Evolutionary conservation across 768 basidiomycete species (phyloP).

Genomic region (Boletus coccyginus): DNA sequence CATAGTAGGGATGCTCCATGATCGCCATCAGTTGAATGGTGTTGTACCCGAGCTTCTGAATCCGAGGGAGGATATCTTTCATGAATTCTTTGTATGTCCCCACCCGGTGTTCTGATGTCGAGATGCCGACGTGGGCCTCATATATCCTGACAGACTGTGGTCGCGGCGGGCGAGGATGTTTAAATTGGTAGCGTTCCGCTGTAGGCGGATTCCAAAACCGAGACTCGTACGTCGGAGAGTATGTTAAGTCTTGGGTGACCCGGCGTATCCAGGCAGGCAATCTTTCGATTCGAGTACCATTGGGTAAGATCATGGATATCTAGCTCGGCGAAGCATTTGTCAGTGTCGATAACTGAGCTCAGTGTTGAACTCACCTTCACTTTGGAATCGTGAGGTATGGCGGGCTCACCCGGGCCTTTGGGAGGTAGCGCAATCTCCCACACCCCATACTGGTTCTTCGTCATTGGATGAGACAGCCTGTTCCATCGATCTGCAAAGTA

Average conservation of each 20-base stretch:
- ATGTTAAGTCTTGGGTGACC: slow-evolving; percentile 88
- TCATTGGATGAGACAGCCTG: slow-evolving; percentile 83
- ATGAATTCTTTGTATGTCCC: slow-evolving; percentile 98
- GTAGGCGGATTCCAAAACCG: slow-evolving; percentile 97
- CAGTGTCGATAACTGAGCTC: background rate
- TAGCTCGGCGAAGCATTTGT: slow-evolving; percentile 29
- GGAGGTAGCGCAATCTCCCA: slow-evolving; percentile 85
- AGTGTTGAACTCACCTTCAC: slow-evolving; percentile 61
- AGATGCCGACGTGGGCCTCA: slow-evolving; percentile 98
- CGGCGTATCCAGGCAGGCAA: slow-evolving; percentile 93
- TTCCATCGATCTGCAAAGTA: slow-evolving; percentile 75
- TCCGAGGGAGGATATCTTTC: slow-evolving; percentile 75
- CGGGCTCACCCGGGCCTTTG: slow-evolving; percentile 60
- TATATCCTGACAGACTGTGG: slow-evolving; percentile 78
- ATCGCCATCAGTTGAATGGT: slow-evolving; percentile 97
- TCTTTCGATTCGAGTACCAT: slow-evolving; percentile 82
- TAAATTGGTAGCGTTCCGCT: slow-evolving; percentile 74
- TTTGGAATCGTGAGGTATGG: slow-evolving; percentile 94
- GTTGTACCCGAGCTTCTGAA: slow-evolving; percentile 92
- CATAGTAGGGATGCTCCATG: slow-evolving; percentile 98
- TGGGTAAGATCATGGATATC: slow-evolving; percentile 89
- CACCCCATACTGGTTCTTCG: slow-evolving; percentile 77
- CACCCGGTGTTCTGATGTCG: slow-evolving; percentile 80
- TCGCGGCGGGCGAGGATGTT: slow-evolving; percentile 67
- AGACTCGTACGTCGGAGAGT: slow-evolving; percentile 92